phyloP scores from a whole-genome alignment of 169 alveolate genomes.

The Plasmodium yoelii region DNA sequence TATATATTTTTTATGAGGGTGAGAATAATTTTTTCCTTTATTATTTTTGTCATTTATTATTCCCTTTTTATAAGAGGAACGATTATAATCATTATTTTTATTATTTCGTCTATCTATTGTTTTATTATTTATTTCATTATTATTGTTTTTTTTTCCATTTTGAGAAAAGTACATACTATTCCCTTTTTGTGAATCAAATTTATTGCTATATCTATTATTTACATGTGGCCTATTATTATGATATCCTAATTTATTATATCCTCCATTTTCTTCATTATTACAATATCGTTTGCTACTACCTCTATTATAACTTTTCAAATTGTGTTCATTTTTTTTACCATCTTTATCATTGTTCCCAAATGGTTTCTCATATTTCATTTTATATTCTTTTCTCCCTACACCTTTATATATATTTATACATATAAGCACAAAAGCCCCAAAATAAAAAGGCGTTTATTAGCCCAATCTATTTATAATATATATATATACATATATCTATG shows the following conservation, averaged over 20 bases:
- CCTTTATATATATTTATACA: slow-evolving; percentile 2
- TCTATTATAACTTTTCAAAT: slow-evolving; percentile 9
- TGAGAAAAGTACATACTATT: slow-evolving; percentile 12
- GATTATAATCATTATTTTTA: slow-evolving; percentile 6
- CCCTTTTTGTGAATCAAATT: slow-evolving; percentile 11
- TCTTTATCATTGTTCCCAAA: slow-evolving; percentile 53
- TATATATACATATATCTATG: no score
- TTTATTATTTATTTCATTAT: slow-evolving; percentile 22
- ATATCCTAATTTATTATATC: slow-evolving; percentile 4
- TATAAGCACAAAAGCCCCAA: slow-evolving; percentile 1
- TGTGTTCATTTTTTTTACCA: slow-evolving; percentile 26
- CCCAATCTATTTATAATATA: neutral
- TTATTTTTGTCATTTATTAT: slow-evolving; percentile 21
- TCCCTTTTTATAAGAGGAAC: slow-evolving; percentile 22
- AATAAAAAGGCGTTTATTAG: no score
- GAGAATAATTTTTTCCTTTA: slow-evolving; percentile 11
- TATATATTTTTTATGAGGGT: slow-evolving; percentile 12
- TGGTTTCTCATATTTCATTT: slow-evolving; percentile 72
- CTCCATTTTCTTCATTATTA: slow-evolving; percentile 2
- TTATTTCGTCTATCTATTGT: slow-evolving; percentile 19
- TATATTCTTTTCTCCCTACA: slow-evolving; percentile 1
- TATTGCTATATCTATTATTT: neutral
- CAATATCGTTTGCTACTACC: slow-evolving; percentile 7
- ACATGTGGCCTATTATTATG: slow-evolving; percentile 2
- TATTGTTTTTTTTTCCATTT: slow-evolving; percentile 13